Evolutionary conservation across 306 rosid species (phyloP).

Genomic region (Trifolium pratense): DNA sequence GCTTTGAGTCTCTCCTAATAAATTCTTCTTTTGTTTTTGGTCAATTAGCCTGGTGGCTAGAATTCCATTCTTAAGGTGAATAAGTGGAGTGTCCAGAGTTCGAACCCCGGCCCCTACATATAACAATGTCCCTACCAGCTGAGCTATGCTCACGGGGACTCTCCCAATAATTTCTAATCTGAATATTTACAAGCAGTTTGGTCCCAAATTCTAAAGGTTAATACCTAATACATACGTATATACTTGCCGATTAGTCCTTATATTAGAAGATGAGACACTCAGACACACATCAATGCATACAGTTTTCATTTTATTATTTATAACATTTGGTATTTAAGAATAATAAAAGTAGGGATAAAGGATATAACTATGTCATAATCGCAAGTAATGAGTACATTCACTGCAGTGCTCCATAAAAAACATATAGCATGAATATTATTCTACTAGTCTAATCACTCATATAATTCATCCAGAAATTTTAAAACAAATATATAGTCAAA

Average conservation of each 20-base stretch:
- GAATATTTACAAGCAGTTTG: slow-evolving; percentile 28
- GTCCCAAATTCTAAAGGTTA: slow-evolving; percentile 6
- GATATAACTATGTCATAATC: slow-evolving; percentile 12
- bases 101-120: too few species aligned
- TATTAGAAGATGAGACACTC: slow-evolving; percentile 9
- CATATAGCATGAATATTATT: slow-evolving; percentile 4
- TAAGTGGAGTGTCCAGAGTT: too few species aligned
- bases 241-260: slow-evolving; percentile 20
- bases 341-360: not conserved
- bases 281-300: slow-evolving; percentile 1
- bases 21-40: too few species aligned
- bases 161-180: slow-evolving; percentile 7
- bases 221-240: not conserved
- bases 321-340: not conserved
- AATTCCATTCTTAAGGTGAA: too few species aligned
- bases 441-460: slow-evolving; percentile 5
- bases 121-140: too few species aligned
- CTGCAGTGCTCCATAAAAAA: slow-evolving; percentile 1
- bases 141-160: too few species aligned
- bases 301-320: not conserved
- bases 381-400: slow-evolving; percentile 16
- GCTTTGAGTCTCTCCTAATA: not conserved
- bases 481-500: slow-evolving; percentile 11
- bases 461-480: not conserved
- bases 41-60: too few species aligned